phyloP scores from a whole-genome alignment of 139 green algal genomes.

The Picocystis salinarum region DNA sequence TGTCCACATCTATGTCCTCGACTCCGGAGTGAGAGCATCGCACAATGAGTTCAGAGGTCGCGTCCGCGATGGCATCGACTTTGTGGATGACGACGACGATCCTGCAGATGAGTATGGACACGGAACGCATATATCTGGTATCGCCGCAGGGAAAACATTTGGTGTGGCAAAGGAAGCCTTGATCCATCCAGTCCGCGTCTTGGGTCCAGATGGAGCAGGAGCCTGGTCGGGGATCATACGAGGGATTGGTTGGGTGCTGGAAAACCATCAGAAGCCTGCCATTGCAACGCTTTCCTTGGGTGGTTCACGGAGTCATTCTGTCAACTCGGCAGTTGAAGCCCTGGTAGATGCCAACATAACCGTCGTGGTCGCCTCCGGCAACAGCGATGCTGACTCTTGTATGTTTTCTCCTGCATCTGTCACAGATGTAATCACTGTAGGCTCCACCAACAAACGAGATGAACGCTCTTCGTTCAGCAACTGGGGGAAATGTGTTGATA shows the following conservation, averaged over 20 bases:
- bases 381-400: constrained; percentile 5
- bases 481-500: not conserved
- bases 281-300: not conserved
- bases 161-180: constrained; percentile 3
- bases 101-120: constrained; percentile 1
- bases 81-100: constrained; percentile 1
- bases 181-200: constrained; percentile 1
- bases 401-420: constrained; percentile 1
- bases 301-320: not conserved
- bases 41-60: constrained; percentile 4
- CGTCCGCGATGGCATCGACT: not conserved
- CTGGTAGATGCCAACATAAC: not conserved
- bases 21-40: constrained; percentile 2
- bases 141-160: not conserved
- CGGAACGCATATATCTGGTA: constrained; percentile 2
- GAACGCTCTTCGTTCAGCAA: not conserved
- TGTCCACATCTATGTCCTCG: constrained; percentile 6
- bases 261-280: not conserved
- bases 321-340: constrained; percentile 4
- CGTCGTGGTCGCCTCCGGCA: constrained; percentile 6
- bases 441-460: constrained; percentile 1
- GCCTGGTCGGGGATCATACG: constrained; percentile 1
- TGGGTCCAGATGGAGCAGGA: not conserved
- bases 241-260: not conserved
- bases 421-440: not conserved